Evolutionary conservation across 169 alveolate genomes (phyloP).

Genomic region (Toxoplasma gondii): DNA sequence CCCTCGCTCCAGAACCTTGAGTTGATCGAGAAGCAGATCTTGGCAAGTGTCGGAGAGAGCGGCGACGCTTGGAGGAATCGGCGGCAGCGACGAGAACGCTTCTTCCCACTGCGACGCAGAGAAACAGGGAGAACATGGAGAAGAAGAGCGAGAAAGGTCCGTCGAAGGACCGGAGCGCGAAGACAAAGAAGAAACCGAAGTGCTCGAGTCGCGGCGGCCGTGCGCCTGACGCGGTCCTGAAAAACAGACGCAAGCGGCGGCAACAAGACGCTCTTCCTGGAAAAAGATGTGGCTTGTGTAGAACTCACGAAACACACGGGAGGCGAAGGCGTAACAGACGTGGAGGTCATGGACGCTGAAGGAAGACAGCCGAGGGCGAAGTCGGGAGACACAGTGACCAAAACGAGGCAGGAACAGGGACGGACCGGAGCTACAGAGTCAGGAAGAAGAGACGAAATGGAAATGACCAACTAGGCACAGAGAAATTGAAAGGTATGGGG

Average conservation of each 20-base stretch:
- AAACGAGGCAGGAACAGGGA: too few species aligned
- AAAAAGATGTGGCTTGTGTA: too few species aligned
- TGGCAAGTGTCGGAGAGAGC: neutral
- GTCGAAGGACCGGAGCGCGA: neutral
- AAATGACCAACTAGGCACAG: neutral
- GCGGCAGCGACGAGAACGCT: constrained; percentile 14
- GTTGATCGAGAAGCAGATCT: neutral
- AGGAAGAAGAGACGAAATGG: neutral
- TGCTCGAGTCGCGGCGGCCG: too few species aligned
- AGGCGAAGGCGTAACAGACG: too few species aligned
- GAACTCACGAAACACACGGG: too few species aligned
- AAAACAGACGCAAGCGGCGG: too few species aligned
- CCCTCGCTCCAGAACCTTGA: neutral
- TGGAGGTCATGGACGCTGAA: too few species aligned
- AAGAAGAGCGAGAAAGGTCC: neutral
- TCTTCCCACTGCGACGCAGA: neutral
- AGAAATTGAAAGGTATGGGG: neutral
- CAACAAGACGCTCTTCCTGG: too few species aligned
- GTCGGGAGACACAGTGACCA: neutral
- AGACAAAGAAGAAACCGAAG: too few species aligned
- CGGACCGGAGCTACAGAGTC: neutral
- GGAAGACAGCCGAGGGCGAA: neutral
- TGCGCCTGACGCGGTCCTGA: too few species aligned
- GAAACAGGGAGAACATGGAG: neutral
- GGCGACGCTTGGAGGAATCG: constrained; percentile 13